Evolutionary conservation across 306 rosid genomes (phyloP).

Genomic region (Sechiopsis laciniata): DNA sequence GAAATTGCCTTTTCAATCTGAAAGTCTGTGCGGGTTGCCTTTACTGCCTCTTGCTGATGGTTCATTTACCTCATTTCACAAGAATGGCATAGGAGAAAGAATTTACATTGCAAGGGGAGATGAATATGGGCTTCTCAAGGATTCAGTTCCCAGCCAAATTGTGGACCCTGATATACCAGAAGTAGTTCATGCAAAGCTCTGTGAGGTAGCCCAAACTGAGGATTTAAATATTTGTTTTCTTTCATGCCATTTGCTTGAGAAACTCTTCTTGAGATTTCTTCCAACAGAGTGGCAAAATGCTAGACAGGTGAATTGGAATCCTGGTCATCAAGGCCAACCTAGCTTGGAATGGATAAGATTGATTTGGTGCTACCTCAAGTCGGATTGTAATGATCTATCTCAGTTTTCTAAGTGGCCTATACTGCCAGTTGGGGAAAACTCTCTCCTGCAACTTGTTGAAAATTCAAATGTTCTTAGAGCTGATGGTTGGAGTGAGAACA

Average conservation of each 20-base stretch:
- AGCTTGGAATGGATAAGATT: conserved; percentile 86
- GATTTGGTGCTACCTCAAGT: conserved; percentile 81
- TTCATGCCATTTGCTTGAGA: conserved; percentile 78
- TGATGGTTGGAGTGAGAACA: conserved; percentile 97
- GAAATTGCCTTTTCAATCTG: conserved; percentile 52
- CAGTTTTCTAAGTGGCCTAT: conserved; percentile 91
- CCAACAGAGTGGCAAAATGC: conserved; percentile 93
- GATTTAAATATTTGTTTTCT: conserved; percentile 70
- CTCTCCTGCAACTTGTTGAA: conserved; percentile 63
- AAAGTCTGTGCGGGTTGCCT: conserved; percentile 62
- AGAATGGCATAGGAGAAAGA: conserved; percentile 79
- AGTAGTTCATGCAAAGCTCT: conserved; percentile 63
- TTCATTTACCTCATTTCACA: conserved; percentile 68
- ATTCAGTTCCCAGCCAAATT: conserved; percentile 71
- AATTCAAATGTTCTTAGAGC: conserved; percentile 72
- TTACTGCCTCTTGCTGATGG: conserved; percentile 84
- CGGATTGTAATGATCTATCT: conserved; percentile 65
- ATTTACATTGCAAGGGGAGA: conserved; percentile 75
- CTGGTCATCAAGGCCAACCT: conserved; percentile 81
- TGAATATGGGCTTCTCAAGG: conserved; percentile 82
- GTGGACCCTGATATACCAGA: conserved; percentile 58
- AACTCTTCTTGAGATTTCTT: conserved; percentile 69
- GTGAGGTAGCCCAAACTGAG: conserved; percentile 60
- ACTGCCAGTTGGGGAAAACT: conserved; percentile 63
- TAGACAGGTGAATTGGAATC: conserved; percentile 71